These are phyloP conservation scores for Pseudogymnoascus sp. DNA, from an alignment of 2,329 filamentous ascomycete genomes.

Conservation along the genomic window DNA sequence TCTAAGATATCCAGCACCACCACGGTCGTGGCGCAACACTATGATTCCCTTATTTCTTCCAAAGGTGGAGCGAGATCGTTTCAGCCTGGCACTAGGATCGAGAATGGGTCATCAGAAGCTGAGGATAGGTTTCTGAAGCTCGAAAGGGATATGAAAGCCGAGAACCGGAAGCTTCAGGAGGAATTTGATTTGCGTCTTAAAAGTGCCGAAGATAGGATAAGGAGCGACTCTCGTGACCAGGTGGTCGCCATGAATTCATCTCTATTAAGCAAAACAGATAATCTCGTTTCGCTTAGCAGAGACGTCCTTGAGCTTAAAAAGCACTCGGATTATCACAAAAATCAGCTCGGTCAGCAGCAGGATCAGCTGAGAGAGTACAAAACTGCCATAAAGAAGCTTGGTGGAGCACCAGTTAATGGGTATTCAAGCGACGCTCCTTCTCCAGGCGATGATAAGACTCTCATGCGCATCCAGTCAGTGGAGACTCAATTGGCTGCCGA, in stretches of 20 bases:
- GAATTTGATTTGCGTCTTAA: not conserved
- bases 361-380: not conserved
- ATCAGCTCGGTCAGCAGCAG: not conserved
- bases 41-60: not conserved
- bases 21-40: not conserved
- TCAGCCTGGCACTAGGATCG: not conserved
- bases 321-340: not conserved
- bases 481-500: not conserved
- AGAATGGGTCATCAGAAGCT: not conserved
- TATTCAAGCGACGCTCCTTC: not conserved
- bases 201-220: not conserved
- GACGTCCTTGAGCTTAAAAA: not conserved
- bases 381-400: not conserved
- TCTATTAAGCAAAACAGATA: not conserved
- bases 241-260: not conserved
- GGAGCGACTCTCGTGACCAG: not conserved
- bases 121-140: not conserved
- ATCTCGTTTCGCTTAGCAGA: not conserved
- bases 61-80: not conserved
- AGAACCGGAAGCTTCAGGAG: not conserved
- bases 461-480: not conserved
- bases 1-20: not conserved
- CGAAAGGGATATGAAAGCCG: not conserved
- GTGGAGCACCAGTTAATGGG: not conserved
- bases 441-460: not conserved